Base-by-base conservation (phyloP, 225 moss, liverwort and hornwort genomes). In the Thuidium tamariscinum region DNA sequence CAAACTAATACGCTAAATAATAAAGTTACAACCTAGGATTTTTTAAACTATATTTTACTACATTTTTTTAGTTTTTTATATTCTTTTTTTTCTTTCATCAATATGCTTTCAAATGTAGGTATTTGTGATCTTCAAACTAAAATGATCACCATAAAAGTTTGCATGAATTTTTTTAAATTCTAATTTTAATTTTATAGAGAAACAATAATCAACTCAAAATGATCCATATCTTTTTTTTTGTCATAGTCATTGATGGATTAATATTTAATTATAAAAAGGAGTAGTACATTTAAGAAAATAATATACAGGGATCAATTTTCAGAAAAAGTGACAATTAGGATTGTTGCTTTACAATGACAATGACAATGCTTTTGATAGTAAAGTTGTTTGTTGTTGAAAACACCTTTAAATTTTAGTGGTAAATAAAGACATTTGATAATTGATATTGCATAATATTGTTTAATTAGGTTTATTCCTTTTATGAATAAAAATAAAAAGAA, bases 281-380 rank as follows among this genome's bases (percentile, higher is more conserved):
- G 13, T 37, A 12, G 23, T 25, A 39, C 7, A 22, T 68, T 23
- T 25, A 41, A 69, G 0, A 2, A 7, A 68, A 39, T 5, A 68
- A 22, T 37, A 22, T 11, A 5, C 4, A 37, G 13, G 9, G 4
- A 2, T 4, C 0, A 39, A 2, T 68, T 22, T 14, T 68, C 1
- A 25, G 13, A 41, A 41, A 13, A 69, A 69, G 4, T 39, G 2
- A 69, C 4, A 25, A 41, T 41, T 41, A 69, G 25, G 7, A 25
- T 1, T 8, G 1, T 8, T 4, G 7, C 7, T 4, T 11, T n/a
- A n/a, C n/a, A n/a, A n/a, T 22, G 21, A 37, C 7, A 13, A 67
- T 3, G 5, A 39, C 4, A 67, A 1, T 36, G 7, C 13, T 1
- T 37, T 3, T 22, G 0, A 37, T 67, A 20, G 3, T 3, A 1